Conservation (phyloP, 2,329 filamentous ascomycete species). For the Calonectria henricotiae region DNA sequence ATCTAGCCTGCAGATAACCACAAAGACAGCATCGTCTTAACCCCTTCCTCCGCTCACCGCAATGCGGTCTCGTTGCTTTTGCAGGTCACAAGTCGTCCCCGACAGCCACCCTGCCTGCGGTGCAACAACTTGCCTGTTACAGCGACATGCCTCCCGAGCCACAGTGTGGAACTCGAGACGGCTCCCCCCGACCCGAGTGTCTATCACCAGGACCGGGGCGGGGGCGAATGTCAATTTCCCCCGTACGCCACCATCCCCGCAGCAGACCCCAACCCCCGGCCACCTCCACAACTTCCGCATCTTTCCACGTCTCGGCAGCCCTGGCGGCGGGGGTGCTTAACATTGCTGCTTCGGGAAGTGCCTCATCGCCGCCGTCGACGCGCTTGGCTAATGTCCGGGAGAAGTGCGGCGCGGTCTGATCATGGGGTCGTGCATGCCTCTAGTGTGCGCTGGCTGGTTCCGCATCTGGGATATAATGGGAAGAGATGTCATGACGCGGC, state of each 20-base stretch:
- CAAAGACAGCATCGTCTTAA: slow-evolving; percentile 19
- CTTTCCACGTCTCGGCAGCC: slow-evolving; percentile 16
- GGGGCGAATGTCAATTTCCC: slow-evolving; percentile 31
- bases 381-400: slow-evolving; percentile 39
- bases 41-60: slow-evolving; percentile 27
- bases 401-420: slow-evolving; percentile 26
- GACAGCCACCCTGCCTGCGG: slow-evolving; percentile 24
- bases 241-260: slow-evolving; percentile 32
- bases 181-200: slow-evolving; percentile 27
- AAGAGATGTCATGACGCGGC: slow-evolving; percentile 16
- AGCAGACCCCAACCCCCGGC: not conserved
- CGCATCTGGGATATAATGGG: slow-evolving; percentile 37
- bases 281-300: slow-evolving; percentile 12
- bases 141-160: slow-evolving; percentile 22
- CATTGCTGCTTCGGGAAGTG: slow-evolving; percentile 31
- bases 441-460: slow-evolving; percentile 1
- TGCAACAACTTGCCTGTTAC: slow-evolving; percentile 42
- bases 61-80: slow-evolving; percentile 25
- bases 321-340: slow-evolving; percentile 31
- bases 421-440: slow-evolving; percentile 14
- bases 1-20: slow-evolving; percentile 16
- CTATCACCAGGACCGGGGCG: slow-evolving; percentile 26
- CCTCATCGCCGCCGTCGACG: not conserved
- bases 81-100: slow-evolving; percentile 38
- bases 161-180: not conserved